A percentile compares a stretch with the other conserved stretches of the same genome.
These are phyloP conservation scores for Abelmoschus esculentus DNA, from an alignment of 345 rosid species.

Conservation along the genomic window DNA sequence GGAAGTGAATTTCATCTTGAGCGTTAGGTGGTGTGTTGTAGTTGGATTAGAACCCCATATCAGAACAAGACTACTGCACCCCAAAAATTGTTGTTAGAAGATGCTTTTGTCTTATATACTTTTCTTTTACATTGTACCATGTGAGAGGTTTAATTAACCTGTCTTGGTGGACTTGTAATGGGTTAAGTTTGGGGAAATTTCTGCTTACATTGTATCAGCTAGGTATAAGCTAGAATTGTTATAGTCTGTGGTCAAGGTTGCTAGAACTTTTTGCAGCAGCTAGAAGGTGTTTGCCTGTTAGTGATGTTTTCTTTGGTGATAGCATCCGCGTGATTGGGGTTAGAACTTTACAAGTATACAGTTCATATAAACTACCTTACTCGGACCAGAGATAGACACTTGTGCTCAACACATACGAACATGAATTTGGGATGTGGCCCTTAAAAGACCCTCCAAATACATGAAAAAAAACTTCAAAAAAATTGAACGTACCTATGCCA, in stretches of 20 bases:
- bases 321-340: neutral
- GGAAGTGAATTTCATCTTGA: neutral
- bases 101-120: neutral
- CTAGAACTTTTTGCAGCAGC: neutral
- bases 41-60: neutral
- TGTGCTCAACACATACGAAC: neutral
- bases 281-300: neutral
- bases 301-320: neutral
- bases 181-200: slow-evolving; percentile 1
- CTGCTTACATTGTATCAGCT: neutral
- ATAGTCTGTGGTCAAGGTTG: neutral
- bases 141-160: neutral
- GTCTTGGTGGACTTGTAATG: neutral
- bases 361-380: neutral
- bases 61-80: neutral
- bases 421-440: neutral
- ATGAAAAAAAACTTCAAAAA: neutral
- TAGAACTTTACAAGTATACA: neutral
- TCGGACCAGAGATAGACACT: neutral
- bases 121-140: neutral
- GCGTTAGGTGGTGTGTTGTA: neutral
- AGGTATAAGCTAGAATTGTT: neutral
- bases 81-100: neutral
- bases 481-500: neutral
- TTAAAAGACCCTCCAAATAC: neutral